A percentile compares a stretch with the other conserved stretches of the same genome.
Conservation (phyloP, 2,329 filamentous ascomycete species). For the Hymenoscyphus fructigenus region DNA sequence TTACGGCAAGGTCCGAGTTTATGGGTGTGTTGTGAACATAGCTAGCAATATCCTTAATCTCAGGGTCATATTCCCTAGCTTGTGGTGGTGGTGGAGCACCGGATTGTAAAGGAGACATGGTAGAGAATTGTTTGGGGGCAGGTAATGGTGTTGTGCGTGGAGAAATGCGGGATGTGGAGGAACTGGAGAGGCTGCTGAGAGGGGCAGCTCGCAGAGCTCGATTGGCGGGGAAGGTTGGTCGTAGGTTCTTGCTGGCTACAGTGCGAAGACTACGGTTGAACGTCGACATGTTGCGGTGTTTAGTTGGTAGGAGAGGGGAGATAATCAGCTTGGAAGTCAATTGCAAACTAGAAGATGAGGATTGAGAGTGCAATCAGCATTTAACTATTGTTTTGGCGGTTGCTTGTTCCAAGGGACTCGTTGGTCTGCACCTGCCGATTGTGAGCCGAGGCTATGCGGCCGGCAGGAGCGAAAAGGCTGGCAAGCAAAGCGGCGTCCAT, state of each 20-base stretch:
- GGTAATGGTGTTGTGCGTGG: conserved; percentile 18
- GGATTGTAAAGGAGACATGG: conserved; percentile 39
- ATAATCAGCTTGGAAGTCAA: conserved; percentile 11
- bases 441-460: conserved; percentile 3
- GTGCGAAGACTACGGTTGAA: conserved; percentile 36
- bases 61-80: conserved; percentile 74
- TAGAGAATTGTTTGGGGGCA: conserved; percentile 36
- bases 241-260: conserved; percentile 31
- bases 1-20: conserved; percentile 87
- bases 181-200: conserved; percentile 22
- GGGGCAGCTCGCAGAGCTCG: conserved; percentile 30
- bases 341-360: neutral
- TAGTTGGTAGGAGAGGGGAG: conserved; percentile 17
- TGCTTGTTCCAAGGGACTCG: neutral
- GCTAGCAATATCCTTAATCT: conserved; percentile 91
- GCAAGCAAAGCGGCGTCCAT: neutral
- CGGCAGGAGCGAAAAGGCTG: neutral
- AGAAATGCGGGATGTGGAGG: conserved; percentile 23
- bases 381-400: conserved; percentile 2
- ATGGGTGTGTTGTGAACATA: conserved; percentile 94
- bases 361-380: conserved; percentile 8
- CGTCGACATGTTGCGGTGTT: conserved; percentile 31
- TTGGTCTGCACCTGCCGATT: neutral
- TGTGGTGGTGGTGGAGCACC: conserved; percentile 50
- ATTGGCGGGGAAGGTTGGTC: conserved; percentile 26